phyloP scores from a whole-genome alignment of 306 rosid genomes.

The Acacia acuminata region DNA sequence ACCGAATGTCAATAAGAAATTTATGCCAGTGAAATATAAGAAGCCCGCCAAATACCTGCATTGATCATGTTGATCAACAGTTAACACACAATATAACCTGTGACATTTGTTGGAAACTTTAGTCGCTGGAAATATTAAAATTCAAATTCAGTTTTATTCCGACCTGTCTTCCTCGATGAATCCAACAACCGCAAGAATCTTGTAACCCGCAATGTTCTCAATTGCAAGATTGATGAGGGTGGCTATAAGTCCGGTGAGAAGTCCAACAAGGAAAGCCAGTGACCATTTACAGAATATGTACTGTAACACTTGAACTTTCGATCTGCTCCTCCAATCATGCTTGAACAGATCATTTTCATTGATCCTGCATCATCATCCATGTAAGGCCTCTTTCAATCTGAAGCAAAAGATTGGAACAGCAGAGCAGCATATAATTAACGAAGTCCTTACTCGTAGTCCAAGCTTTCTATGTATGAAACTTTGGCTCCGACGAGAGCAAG shows the following conservation, averaged over 20 bases:
- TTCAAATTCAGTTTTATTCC: neutral
- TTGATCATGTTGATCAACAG: neutral
- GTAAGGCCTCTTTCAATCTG: neutral
- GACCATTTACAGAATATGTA: constrained; percentile 76
- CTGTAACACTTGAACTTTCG: constrained; percentile 73
- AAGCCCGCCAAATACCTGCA: constrained; percentile 71
- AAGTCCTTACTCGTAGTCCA: constrained; percentile 73
- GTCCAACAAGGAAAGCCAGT: constrained; percentile 79
- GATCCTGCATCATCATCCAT: constrained; percentile 60
- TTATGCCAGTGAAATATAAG: constrained; percentile 49
- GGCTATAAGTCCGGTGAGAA: constrained; percentile 80
- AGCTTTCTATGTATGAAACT: constrained; percentile 82
- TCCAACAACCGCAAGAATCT: constrained; percentile 60
- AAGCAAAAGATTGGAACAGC: neutral
- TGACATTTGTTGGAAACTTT: neutral
- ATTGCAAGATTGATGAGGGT: constrained; percentile 83
- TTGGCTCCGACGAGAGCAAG: constrained; percentile 80
- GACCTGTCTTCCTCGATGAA: constrained; percentile 62
- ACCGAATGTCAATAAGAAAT: constrained; percentile 59
- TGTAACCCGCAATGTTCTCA: constrained; percentile 89
- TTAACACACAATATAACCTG: neutral
- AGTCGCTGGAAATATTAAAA: neutral
- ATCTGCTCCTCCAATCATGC: constrained; percentile 91
- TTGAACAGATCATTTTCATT: constrained; percentile 89
- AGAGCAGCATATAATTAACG: neutral